Percentiles rank a stretch among this genome's conserved stretches.
Evolutionary conservation across 192 early-diverging fungal species (phyloP).

Genomic region (Rhizophagus prolifer): DNA sequence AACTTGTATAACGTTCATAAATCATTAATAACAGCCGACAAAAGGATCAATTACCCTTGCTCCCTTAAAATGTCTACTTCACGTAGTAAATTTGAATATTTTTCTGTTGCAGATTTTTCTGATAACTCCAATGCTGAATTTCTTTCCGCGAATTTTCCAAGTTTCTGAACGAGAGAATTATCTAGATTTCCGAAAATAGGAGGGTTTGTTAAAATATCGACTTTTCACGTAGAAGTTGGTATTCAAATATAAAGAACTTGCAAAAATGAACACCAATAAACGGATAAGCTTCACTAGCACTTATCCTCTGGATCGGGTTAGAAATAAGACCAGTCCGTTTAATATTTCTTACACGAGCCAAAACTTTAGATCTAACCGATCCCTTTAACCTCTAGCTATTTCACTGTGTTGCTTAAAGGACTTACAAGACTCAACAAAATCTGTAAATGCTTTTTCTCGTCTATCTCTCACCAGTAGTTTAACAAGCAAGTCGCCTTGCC

Average conservation of each 20-base stretch:
- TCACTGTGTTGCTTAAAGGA: background rate
- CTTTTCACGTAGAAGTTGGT: background rate
- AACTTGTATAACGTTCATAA: background rate
- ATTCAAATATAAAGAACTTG: background rate
- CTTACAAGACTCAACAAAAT: constrained; percentile 53
- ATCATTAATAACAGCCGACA: background rate
- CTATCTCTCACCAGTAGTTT: constrained; percentile 44
- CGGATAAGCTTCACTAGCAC: background rate
- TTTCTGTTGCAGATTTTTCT: constrained; percentile 34
- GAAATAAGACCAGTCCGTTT: background rate
- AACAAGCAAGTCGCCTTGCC: constrained; percentile 43
- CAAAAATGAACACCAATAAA: background rate
- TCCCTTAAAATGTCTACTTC: constrained; percentile 39
- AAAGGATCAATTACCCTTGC: constrained; percentile 39
- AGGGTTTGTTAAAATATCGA: background rate
- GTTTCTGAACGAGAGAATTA: constrained; percentile 46
- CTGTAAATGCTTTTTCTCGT: constrained; percentile 47
- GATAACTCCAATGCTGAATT: constrained; percentile 41
- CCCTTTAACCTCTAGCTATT: background rate
- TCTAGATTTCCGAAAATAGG: constrained; percentile 28
- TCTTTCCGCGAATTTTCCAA: constrained; percentile 40
- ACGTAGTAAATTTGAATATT: constrained; percentile 37
- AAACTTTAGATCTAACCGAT: no score
- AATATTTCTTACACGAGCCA: background rate
- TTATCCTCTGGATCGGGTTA: background rate